Evolutionary conservation across 352 stramenopile genomes (phyloP), one percentile per base, ranked within the genome.

Genomic region (Pythium folliculosum): DNA sequence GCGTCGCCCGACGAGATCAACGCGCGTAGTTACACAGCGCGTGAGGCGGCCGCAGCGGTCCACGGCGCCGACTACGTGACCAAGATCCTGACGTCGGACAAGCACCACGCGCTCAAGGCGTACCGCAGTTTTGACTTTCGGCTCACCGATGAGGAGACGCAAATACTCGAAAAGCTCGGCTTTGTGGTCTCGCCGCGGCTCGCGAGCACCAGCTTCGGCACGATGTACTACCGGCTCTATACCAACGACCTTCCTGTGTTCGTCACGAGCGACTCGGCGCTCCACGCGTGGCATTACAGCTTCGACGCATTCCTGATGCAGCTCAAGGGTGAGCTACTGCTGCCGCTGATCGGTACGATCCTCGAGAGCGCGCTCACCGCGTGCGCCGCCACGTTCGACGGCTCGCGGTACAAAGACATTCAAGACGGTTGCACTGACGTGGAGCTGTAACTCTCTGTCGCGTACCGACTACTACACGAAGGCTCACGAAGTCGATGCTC

Each of bases 221-320:
- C 68, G 21, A 37, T 69, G 3, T 77, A 74, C 70, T 73, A 74
- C 47, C 57, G 49, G 16, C 53, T 77, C 16, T 77, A 74, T 40
- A 57, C 61, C n/a, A 66, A 77, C 25, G 70, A 77, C 17, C 55
- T 74, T 56, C 70, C 70, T 23, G 65, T 77, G 51, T 77, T 61
- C 40, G 40, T 77, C 23, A 74, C 70, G 2, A 67, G 52, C 27
- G 70, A 77, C 60, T 74, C 70, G 59, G 62, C 74, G 35, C 62
- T 77, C 22, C 66, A 77, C 38, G 70, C 70, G 35, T 77, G 70
- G 70, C 70, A 77, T 37, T 54, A 53, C 37, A 74, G 65, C 57
- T 77, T 77, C 45, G 70, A 77, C 37, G 53, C 70, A 19, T 72
- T 76, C 23, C 44, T 72, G 1, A 44, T 65, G 5, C 63, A 72